Base-by-base conservation (phyloP, 805 yeast species). In the Kodamaea jinghongensis region DNA sequence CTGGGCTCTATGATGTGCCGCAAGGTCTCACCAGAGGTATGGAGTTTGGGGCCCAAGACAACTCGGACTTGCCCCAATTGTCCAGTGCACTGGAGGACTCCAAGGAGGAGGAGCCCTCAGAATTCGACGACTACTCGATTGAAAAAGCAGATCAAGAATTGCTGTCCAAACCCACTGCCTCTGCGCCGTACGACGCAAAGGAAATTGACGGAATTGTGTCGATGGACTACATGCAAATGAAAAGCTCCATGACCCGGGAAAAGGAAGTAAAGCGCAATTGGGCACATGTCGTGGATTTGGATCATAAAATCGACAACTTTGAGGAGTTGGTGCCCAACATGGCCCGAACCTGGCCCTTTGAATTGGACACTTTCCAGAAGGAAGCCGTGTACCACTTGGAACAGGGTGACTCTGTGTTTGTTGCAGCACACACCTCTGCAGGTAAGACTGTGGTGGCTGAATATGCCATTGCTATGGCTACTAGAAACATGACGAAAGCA, bases 371-470 rank as follows among this genome's bases (percentile, higher is more conserved):
- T 25, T 93, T 93, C 64, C 99, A 93, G 59, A 89, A 93, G 56
- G 98, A 93, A 63, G 99, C 99, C 0, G 85, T 93, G 0, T 93
- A 86, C 56, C 98, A 90, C 61, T 70, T 93, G 45, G 99, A 93
- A 56, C 96, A 89, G 61, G 98, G 98, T 28, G 99, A 93, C 56
- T 91, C 98, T 6, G 99, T 93, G 3, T 93, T 93, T 63, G 96
- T 93, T 2, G 98, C 98, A 3, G 99, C 99, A 0, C 99, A 91
- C 61, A 91, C 99, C 0, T 91, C 98, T 3, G 99, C 99, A 0
- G 99, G 99, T 64, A 91, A 91, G 56, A 91, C 99, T 0, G 99
- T 91, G 3, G 96, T 93, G 17, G 99, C 99, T 0, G 99, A 91
- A 58, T 91, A 91, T 58, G 98, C 98, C 3, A 93, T 91, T 60